Base-by-base conservation (phyloP, 768 basidiomycete species). In the Agaricus blazei region DNA sequence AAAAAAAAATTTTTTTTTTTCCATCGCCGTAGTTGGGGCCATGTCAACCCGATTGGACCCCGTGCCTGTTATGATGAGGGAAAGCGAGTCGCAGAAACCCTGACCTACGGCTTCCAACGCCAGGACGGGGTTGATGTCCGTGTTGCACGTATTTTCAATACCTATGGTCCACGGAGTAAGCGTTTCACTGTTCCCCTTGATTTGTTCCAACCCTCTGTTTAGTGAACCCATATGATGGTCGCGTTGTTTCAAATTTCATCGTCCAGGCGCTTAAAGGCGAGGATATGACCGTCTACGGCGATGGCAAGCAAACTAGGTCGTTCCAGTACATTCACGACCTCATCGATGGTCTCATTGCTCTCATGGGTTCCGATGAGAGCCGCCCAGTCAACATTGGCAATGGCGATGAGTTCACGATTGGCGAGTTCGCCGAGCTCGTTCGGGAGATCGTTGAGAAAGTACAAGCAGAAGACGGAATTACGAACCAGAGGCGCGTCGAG, bases 51-150 rank as follows among this genome's bases (percentile, higher is more conserved):
- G 42, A 97, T 95, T 63, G 97, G 97, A 24, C 91, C 92, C 57
- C 90, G 97, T 59, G 95, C 96, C n/a, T 99, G 97, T 72, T 99
- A 99, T 67, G 97, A 99, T 66, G 97, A 99, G 73, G 97, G 97
- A 48, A 99, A 99, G 75, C 93, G 97, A 63, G 96, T 98, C 38
- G 96, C 97, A 40, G 97, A 99, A 74, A 97, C 96, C 15, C 72
- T 99, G 60, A 95, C 96, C 6, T 99, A 98, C 65, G 95, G 95
- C 40, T 98, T 89, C 78, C 88, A 91, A 60, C 80, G 90, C 56
- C 97, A 97, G 69, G 93, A 98, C 66, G 85, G 87, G 53, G 95
- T 99, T 58, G 91, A 98, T 62, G 92, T 98, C 51, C 87, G 95
- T 53, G 95, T 99, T 41, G 95, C 95, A 2, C 90, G 97, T 60